Percentiles rank a stretch among this genome's conserved stretches.
These are phyloP conservation scores for Exophiala spinifera DNA, from an alignment of 2,329 filamentous ascomycete genomes.

Conservation along the genomic window DNA sequence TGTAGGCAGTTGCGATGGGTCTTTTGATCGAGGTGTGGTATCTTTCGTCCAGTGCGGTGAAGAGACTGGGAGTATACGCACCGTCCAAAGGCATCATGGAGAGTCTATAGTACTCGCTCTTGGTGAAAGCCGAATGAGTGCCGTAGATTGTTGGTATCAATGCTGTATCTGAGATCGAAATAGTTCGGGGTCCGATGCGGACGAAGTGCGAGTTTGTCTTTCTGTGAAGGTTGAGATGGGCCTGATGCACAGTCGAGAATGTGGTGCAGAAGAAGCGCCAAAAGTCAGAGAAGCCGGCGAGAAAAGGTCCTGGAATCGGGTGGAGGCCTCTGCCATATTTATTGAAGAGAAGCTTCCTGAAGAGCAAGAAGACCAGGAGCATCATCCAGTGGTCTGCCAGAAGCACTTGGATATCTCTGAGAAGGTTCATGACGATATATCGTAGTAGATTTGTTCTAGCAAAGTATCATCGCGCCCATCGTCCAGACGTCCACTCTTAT, in stretches of 20 bases:
- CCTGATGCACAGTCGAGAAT: conserved; percentile 61
- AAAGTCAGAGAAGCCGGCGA: conserved; percentile 67
- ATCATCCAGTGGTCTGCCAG: conserved; percentile 9
- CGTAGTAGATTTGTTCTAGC: neutral
- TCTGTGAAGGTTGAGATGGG: conserved; percentile 65
- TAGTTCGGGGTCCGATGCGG: conserved; percentile 67
- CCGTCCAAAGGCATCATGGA: conserved; percentile 28
- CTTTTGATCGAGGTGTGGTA: conserved; percentile 73
- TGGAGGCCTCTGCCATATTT: conserved; percentile 23
- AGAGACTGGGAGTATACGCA: conserved; percentile 40
- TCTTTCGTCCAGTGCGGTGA: conserved; percentile 67
- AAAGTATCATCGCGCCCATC: neutral
- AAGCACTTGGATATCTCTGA: conserved; percentile 1
- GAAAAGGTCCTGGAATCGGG: conserved; percentile 64
- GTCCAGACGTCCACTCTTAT: neutral
- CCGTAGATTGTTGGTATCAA: conserved; percentile 76
- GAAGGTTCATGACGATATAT: conserved; percentile 1
- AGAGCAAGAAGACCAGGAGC: conserved; percentile 7
- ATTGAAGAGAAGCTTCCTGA: conserved; percentile 22
- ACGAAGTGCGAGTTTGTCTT: conserved; percentile 68
- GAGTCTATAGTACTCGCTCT: conserved; percentile 50
- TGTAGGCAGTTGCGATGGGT: conserved; percentile 70
- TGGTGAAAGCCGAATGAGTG: conserved; percentile 73
- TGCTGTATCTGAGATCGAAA: conserved; percentile 71
- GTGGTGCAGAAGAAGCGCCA: conserved; percentile 72